Conservation (phyloP, 345 rosid genomes). For the Cochlearia excelsa region DNA sequence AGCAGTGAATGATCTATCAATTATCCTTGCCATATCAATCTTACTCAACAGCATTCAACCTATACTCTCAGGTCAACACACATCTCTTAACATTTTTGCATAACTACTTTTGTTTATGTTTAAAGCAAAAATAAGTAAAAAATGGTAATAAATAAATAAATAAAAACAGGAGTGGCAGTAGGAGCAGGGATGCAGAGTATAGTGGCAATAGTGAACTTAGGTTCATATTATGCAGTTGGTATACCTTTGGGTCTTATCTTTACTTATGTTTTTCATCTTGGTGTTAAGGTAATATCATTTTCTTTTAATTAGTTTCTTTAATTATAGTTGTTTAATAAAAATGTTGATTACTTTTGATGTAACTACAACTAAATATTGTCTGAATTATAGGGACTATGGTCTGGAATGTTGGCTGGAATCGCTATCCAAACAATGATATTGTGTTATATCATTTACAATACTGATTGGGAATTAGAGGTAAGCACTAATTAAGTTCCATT, state of each 20-base stretch:
- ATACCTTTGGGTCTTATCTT: constrained; percentile 63
- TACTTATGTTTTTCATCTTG: constrained; percentile 47
- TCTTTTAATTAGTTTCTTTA: too few species aligned
- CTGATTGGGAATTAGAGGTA: constrained; percentile 60
- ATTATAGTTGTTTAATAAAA: too few species aligned
- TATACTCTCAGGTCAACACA: constrained; percentile 43
- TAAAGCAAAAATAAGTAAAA: background rate
- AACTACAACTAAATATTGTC: background rate
- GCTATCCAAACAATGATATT: constrained; percentile 36
- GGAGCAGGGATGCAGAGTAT: constrained; percentile 69
- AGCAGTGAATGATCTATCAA: constrained; percentile 39
- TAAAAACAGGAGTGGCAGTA: constrained; percentile 60
- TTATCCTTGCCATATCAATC: constrained; percentile 46
- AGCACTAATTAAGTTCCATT: background rate
- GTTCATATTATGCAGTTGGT: constrained; percentile 59
- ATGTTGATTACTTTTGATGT: background rate
- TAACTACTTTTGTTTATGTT: background rate
- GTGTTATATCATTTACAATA: constrained; percentile 44
- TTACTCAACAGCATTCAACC: constrained; percentile 51
- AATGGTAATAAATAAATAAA: background rate
- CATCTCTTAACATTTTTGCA: background rate
- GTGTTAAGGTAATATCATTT: constrained; percentile 45
- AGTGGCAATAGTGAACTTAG: constrained; percentile 58
- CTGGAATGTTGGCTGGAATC: constrained; percentile 52
- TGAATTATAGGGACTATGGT: constrained; percentile 52